phyloP scores from a whole-genome alignment of 2,329 filamentous ascomycete species.

The Tolypocladium pustulatum region DNA sequence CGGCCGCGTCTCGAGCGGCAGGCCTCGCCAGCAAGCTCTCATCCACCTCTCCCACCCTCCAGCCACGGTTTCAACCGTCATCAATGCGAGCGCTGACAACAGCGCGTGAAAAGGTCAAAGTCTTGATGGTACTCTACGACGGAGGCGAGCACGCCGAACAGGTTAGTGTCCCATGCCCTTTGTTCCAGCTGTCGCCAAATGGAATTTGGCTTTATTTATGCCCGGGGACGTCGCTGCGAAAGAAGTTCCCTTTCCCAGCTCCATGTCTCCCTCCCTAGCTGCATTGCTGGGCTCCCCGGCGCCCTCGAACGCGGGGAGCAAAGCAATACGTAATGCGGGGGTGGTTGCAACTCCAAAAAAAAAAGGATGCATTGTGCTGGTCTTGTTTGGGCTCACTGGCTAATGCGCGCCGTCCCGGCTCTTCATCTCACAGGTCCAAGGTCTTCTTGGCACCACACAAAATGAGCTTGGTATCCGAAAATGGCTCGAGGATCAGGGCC shows the following conservation, averaged over 20 bases:
- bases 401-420: neutral
- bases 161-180: constrained; percentile 34
- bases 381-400: neutral
- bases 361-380: neutral
- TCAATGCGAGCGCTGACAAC: constrained; percentile 31
- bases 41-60: constrained; percentile 18
- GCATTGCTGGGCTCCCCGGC: neutral
- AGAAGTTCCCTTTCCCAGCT: neutral
- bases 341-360: neutral
- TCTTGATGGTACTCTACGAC: constrained; percentile 90
- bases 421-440: constrained; percentile 47
- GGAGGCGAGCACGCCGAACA: constrained; percentile 80
- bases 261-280: neutral
- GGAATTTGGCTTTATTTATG: too few species aligned
- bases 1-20: constrained; percentile 7
- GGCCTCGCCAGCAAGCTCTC: constrained; percentile 7
- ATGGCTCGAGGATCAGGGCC: constrained; percentile 95
- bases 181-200: too few species aligned
- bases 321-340: constrained; percentile 5
- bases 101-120: constrained; percentile 64
- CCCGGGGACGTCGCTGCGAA: too few species aligned
- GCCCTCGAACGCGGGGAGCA: neutral
- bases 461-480: constrained; percentile 96
- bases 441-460: constrained; percentile 88
- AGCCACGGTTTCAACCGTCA: constrained; percentile 31